Conservation (phyloP, 768 basidiomycete species). For the Rickenella mellea region DNA sequence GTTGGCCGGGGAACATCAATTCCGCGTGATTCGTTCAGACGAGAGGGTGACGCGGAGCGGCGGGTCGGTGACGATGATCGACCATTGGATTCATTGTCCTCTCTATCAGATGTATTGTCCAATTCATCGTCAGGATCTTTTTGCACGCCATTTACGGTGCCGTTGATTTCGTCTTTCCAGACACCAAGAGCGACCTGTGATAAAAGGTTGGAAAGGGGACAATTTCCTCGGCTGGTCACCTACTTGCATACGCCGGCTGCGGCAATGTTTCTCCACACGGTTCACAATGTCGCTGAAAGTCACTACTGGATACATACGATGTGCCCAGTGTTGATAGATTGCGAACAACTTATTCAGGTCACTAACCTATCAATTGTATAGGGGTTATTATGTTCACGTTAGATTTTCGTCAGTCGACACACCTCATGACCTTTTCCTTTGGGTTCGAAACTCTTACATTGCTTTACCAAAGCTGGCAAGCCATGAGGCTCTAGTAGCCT, state of each 20-base stretch:
- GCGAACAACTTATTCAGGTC: slow-evolving; percentile 77
- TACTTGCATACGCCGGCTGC: slow-evolving; percentile 80
- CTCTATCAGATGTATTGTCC: slow-evolving; percentile 14
- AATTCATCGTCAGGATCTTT: slow-evolving; percentile 21
- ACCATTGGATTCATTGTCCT: slow-evolving; percentile 11
- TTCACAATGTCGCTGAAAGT: slow-evolving; percentile 81
- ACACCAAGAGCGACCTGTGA: slow-evolving; percentile 59
- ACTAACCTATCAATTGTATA: slow-evolving; percentile 36
- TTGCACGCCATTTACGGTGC: slow-evolving; percentile 27
- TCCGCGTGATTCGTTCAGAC: slow-evolving; percentile 2
- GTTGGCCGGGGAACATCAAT: slow-evolving; percentile 1
- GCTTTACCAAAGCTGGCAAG: slow-evolving; percentile 70
- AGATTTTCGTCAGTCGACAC: slow-evolving; percentile 8
- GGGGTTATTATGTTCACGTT: neutral
- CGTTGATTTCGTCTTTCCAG: slow-evolving; percentile 65
- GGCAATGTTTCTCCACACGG: slow-evolving; percentile 82
- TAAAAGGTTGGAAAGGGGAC: slow-evolving; percentile 1
- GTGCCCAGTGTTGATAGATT: slow-evolving; percentile 92
- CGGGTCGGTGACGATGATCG: slow-evolving; percentile 4
- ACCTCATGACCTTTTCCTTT: slow-evolving; percentile 94
- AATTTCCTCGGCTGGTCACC: slow-evolving; percentile 13
- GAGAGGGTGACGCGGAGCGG: slow-evolving; percentile 3
- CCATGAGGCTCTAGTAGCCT: slow-evolving; percentile 66
- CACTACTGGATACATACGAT: slow-evolving; percentile 83
- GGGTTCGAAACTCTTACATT: slow-evolving; percentile 67